These are phyloP conservation scores for Psidium guajava DNA, from an alignment of 345 rosid species.

Conservation along the genomic window DNA sequence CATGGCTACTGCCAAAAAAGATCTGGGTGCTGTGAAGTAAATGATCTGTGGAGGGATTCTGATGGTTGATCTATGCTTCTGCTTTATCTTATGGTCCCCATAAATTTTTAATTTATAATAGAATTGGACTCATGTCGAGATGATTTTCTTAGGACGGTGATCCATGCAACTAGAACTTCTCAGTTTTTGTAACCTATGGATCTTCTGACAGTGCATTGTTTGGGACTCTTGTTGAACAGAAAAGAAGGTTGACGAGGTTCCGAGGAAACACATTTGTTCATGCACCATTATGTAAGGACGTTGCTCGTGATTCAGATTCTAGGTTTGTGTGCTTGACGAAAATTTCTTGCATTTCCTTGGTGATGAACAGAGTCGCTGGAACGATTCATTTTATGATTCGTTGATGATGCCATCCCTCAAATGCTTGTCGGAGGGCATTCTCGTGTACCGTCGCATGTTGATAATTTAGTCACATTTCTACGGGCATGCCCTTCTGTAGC, in stretches of 20 bases:
- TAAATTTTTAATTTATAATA: background rate
- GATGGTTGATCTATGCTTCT: background rate
- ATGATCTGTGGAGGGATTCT: background rate
- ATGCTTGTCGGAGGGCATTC: conserved; percentile 14
- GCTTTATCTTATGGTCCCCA: background rate
- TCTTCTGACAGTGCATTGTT: background rate
- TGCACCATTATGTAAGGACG: conserved; percentile 59
- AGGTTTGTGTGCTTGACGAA: background rate
- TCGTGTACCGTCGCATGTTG: conserved; percentile 13
- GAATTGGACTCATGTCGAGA: background rate
- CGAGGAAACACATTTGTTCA: conserved; percentile 43
- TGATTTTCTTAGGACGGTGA: background rate
- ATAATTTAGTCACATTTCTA: conserved; percentile 16
- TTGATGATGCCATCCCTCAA: conserved; percentile 14
- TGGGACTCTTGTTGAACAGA: conserved; percentile 29
- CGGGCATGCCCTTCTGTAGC: conserved; percentile 12
- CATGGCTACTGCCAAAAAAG: background rate
- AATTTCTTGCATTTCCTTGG: conserved; percentile 1
- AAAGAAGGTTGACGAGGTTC: conserved; percentile 53
- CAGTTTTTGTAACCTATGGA: background rate
- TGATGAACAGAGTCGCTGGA: conserved; percentile 11
- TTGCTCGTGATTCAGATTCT: background rate
- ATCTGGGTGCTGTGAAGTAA: background rate
- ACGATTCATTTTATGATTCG: conserved; percentile 13
- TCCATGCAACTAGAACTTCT: background rate